phyloP scores from a whole-genome alignment of 257 asterid species.

The Solanum infundibuliforme region DNA sequence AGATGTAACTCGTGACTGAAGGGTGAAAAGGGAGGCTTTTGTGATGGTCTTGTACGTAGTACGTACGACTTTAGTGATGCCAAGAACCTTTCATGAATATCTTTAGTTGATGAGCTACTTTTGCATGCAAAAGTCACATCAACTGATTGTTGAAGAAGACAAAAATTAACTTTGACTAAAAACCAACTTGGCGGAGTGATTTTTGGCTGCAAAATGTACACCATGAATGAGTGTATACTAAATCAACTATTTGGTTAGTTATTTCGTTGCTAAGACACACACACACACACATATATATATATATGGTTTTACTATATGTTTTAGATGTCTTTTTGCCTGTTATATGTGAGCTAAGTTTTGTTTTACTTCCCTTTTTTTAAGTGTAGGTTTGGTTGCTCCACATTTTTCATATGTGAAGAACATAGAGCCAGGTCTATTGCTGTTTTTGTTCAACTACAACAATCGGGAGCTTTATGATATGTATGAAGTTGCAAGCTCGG shows the following conservation, averaged over 20 bases:
- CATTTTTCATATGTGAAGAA: conserved; percentile 60
- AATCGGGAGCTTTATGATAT: conserved; percentile 58
- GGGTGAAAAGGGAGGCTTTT: not conserved
- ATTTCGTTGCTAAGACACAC: not conserved
- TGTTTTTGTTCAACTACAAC: conserved; percentile 66
- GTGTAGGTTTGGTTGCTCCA: conserved; percentile 55
- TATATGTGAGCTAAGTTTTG: not conserved
- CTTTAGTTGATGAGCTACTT: not conserved
- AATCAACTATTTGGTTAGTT: conserved; percentile 31
- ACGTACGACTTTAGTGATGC: not conserved
- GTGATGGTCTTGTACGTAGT: not conserved
- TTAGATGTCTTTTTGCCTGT: not conserved
- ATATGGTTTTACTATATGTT: too few species aligned
- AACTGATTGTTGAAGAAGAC: not conserved
- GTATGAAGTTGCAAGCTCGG: conserved; percentile 73
- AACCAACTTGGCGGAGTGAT: conserved; percentile 24
- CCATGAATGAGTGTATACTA: conserved; percentile 20
- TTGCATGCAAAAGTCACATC: not conserved
- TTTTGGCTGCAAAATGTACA: conserved; percentile 28
- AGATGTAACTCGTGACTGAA: not conserved
- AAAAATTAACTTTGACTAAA: conserved; percentile 4
- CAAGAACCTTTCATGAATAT: not conserved
- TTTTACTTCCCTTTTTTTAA: not conserved
- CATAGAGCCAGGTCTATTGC: conserved; percentile 62
- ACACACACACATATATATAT: too few species aligned